phyloP scores from a whole-genome alignment of 495 filamentous ascomycete genomes.

The Podospora pseudopauciseta region DNA sequence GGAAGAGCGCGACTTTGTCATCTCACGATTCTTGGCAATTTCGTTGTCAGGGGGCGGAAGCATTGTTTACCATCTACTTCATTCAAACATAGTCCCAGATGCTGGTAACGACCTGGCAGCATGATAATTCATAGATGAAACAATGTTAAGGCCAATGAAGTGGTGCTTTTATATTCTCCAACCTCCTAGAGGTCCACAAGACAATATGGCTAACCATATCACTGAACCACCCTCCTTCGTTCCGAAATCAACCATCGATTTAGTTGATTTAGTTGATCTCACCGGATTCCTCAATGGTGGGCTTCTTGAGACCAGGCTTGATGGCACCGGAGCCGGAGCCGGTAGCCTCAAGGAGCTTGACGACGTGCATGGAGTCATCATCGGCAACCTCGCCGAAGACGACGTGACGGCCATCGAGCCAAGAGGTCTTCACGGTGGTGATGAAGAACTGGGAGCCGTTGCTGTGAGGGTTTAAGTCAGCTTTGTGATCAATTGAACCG shows the following conservation, averaged over 20 bases:
- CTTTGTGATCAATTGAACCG: background rate
- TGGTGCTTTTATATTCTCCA: background rate
- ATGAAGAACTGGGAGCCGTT: slow-evolving; percentile 80
- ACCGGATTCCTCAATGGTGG: slow-evolving; percentile 63
- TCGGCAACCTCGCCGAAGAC: slow-evolving; percentile 79
- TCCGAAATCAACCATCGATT: background rate
- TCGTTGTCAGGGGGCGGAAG: no score
- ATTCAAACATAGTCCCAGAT: no score
- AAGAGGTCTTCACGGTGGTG: slow-evolving; percentile 66
- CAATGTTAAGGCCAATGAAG: background rate
- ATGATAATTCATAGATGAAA: background rate
- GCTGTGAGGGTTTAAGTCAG: slow-evolving; percentile 34
- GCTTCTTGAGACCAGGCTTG: slow-evolving; percentile 55
- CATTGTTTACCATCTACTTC: no score
- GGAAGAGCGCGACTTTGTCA: background rate
- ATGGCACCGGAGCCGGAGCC: slow-evolving; percentile 61
- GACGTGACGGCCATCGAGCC: slow-evolving; percentile 76
- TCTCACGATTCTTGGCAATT: background rate
- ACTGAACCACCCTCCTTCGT: background rate
- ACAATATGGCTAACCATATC: background rate
- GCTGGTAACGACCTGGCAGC: background rate
- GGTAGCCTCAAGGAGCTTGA: slow-evolving; percentile 70
- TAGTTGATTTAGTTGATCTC: slow-evolving; percentile 32
- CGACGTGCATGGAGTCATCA: slow-evolving; percentile 56
- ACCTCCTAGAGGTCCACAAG: background rate